phyloP scores from a whole-genome alignment of 768 basidiomycete species.

The Hypsizygus marmoreus region DNA sequence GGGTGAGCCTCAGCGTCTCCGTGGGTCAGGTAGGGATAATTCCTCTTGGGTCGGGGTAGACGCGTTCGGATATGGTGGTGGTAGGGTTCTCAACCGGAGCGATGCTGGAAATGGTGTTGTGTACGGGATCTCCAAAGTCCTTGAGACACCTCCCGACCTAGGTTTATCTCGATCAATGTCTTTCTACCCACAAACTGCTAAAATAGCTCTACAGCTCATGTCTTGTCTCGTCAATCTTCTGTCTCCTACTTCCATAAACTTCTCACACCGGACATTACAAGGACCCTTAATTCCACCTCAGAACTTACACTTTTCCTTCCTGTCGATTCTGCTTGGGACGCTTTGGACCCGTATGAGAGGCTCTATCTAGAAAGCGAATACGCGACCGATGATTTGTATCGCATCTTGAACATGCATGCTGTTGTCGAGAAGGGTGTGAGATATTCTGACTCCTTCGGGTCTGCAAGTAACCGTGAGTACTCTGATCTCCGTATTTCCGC shows the following conservation, averaged over 20 bases:
- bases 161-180: conserved; percentile 45
- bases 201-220: conserved; percentile 45
- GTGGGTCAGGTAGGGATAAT: conserved; percentile 54
- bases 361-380: conserved; percentile 89
- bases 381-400: conserved; percentile 75
- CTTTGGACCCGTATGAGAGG: conserved; percentile 74
- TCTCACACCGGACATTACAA: conserved; percentile 58
- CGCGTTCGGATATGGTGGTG: conserved; percentile 77
- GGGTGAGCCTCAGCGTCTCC: conserved; percentile 77
- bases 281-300: conserved; percentile 63
- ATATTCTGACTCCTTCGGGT: conserved; percentile 66
- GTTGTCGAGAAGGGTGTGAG: conserved; percentile 58
- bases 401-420: conserved; percentile 79
- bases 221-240: conserved; percentile 58
- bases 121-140: conserved; percentile 71
- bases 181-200: conserved; percentile 1
- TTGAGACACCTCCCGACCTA: conserved; percentile 74
- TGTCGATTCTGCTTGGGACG: conserved; percentile 80
- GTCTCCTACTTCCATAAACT: conserved; percentile 78
- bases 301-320: conserved; percentile 91
- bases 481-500: background rate
- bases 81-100: conserved; percentile 56
- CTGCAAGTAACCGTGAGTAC: conserved; percentile 54
- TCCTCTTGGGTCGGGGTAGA: conserved; percentile 70
- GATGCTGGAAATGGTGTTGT: conserved; percentile 78